These are phyloP conservation scores for Penicillium herquei DNA, from an alignment of 495 filamentous ascomycete genomes.

Conservation along the genomic window DNA sequence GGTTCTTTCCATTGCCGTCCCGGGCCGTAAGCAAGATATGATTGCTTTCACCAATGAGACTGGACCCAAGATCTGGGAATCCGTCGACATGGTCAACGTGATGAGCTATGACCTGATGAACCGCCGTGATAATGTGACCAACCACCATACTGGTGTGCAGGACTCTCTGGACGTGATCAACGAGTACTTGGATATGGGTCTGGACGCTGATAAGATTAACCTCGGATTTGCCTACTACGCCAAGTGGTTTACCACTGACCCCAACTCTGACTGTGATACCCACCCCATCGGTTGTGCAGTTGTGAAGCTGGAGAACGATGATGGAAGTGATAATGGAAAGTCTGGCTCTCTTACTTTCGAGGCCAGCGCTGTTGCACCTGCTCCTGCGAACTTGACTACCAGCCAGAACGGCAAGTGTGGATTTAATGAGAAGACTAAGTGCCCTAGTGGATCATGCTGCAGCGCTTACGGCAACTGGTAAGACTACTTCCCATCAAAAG, in stretches of 20 bases:
- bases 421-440: conserved; percentile 25
- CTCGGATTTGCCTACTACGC: conserved; percentile 74
- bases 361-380: conserved; percentile 45
- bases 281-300: conserved; percentile 62
- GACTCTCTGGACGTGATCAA: conserved; percentile 54
- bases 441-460: conserved; percentile 36
- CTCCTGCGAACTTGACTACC: conserved; percentile 42
- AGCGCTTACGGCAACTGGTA: conserved; percentile 41
- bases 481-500: neutral
- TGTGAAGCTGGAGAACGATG: conserved; percentile 59
- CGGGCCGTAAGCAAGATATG: conserved; percentile 67
- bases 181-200: conserved; percentile 59
- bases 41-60: conserved; percentile 66
- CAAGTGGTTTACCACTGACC: conserved; percentile 67
- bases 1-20: conserved; percentile 68
- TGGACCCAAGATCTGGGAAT: conserved; percentile 59
- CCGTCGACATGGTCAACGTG: conserved; percentile 72
- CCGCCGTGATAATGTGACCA: conserved; percentile 65
- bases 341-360: conserved; percentile 60
- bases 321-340: conserved; percentile 63
- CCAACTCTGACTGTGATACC: conserved; percentile 40
- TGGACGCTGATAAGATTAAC: conserved; percentile 57
- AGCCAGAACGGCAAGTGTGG: conserved; percentile 44
- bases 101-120: conserved; percentile 84
- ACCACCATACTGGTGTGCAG: conserved; percentile 62